These are phyloP conservation scores for Kazachstania sp. DNA, from an alignment of 1,139 yeast genomes.

Conservation along the genomic window DNA sequence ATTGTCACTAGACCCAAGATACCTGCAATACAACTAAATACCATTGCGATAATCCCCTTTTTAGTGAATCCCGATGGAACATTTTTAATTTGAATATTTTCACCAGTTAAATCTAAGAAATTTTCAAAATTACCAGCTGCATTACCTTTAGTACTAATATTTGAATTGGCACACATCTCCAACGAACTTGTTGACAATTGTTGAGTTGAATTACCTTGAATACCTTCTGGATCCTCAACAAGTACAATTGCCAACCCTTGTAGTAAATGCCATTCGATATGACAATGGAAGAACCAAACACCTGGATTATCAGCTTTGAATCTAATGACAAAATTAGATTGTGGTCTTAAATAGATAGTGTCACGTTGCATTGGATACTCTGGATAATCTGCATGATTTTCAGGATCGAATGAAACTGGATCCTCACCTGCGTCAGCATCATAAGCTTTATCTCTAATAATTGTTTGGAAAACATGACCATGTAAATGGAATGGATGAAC, in stretches of 20 bases:
- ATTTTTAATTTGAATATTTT: constrained; percentile 45
- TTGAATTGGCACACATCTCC: constrained; percentile 40
- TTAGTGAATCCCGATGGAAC: constrained; percentile 63
- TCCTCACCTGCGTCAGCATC: constrained; percentile 38
- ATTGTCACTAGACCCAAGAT: constrained; percentile 50
- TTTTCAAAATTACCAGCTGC: constrained; percentile 56
- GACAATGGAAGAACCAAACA: constrained; percentile 79
- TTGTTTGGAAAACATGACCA: constrained; percentile 66
- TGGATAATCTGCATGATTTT: constrained; percentile 45
- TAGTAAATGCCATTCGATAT: constrained; percentile 71
- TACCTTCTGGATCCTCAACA: constrained; percentile 52
- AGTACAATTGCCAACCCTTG: constrained; percentile 69
- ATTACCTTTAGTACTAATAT: constrained; percentile 46
- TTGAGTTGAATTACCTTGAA: constrained; percentile 36
- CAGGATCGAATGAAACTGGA: constrained; percentile 40
- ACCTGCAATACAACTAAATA: constrained; percentile 49
- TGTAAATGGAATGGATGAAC: constrained; percentile 80
- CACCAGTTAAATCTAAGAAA: constrained; percentile 49
- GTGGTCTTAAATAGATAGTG: constrained; percentile 53
- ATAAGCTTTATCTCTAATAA: constrained; percentile 41
- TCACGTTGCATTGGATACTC: constrained; percentile 58
- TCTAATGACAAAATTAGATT: constrained; percentile 57
- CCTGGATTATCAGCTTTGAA: constrained; percentile 76
- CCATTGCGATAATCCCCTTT: constrained; percentile 58
- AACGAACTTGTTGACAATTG: constrained; percentile 38